phyloP scores from a whole-genome alignment of 2,329 filamentous ascomycete species.

The Penicillium psychrosexuale region DNA sequence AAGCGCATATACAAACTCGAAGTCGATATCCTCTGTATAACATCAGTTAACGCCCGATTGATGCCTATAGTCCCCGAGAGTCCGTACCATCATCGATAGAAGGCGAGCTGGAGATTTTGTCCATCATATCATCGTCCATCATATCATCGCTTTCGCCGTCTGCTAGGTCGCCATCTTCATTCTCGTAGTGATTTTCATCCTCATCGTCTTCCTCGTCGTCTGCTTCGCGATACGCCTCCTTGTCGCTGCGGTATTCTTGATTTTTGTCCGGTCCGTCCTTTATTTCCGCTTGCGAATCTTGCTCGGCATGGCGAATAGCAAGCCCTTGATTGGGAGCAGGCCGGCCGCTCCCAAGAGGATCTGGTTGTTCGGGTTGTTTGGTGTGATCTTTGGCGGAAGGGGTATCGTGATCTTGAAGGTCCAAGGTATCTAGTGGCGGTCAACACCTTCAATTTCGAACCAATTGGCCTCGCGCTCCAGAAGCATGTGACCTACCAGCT shows the following conservation, averaged over 20 bases:
- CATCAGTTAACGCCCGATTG: slow-evolving; percentile 64
- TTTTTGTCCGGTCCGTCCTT: slow-evolving; percentile 60
- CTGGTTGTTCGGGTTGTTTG: slow-evolving; percentile 52
- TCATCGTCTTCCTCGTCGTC: slow-evolving; percentile 27
- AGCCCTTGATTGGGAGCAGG: slow-evolving; percentile 81
- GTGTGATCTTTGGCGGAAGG: slow-evolving; percentile 83
- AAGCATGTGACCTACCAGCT: slow-evolving; percentile 39
- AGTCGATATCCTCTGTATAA: slow-evolving; percentile 96
- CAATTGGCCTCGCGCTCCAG: background rate
- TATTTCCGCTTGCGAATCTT: slow-evolving; percentile 73
- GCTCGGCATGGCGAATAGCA: slow-evolving; percentile 73
- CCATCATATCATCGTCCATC: slow-evolving; percentile 91
- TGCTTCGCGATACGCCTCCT: slow-evolving; percentile 34
- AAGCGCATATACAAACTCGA: slow-evolving; percentile 97
- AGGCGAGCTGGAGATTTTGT: slow-evolving; percentile 97
- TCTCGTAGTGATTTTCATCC: slow-evolving; percentile 23
- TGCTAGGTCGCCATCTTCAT: slow-evolving; percentile 52
- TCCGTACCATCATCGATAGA: slow-evolving; percentile 94
- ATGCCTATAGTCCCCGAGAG: slow-evolving; percentile 42
- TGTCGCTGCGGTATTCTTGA: slow-evolving; percentile 38
- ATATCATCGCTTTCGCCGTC: slow-evolving; percentile 67
- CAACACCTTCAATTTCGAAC: slow-evolving; percentile 4
- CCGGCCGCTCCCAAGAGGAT: slow-evolving; percentile 52
- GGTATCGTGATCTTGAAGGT: slow-evolving; percentile 79
- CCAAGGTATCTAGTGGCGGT: slow-evolving; percentile 72